Conservation (phyloP, 768 basidiomycete genomes). For the Hirschioporus abietinus region DNA sequence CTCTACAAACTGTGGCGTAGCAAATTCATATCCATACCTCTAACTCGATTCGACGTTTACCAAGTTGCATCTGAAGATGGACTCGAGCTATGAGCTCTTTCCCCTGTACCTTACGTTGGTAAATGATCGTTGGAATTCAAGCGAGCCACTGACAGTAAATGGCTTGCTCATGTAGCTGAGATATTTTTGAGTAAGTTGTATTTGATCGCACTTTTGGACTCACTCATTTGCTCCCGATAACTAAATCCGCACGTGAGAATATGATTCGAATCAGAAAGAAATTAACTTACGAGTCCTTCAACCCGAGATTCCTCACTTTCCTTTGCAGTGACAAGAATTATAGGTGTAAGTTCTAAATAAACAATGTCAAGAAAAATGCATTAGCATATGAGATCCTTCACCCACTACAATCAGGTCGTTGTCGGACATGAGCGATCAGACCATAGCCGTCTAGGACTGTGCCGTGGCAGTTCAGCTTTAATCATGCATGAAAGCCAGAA, state of each 20-base stretch:
- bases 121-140: neutral
- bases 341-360: constrained; percentile 18
- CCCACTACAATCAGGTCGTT: constrained; percentile 15
- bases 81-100: constrained; percentile 33
- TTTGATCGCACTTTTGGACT: constrained; percentile 2
- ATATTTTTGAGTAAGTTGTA: neutral
- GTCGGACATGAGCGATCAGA: constrained; percentile 23
- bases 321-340: constrained; percentile 31
- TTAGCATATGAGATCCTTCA: neutral
- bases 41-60: constrained; percentile 24
- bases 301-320: constrained; percentile 31
- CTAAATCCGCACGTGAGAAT: constrained; percentile 6
- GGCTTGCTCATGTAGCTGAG: constrained; percentile 32
- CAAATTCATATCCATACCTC: constrained; percentile 9
- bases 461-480: neutral
- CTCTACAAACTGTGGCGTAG: neutral
- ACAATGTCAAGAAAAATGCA: neutral
- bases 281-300: constrained; percentile 25
- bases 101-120: constrained; percentile 9
- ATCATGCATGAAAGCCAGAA: constrained; percentile 5
- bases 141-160: constrained; percentile 18
- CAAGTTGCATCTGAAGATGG: constrained; percentile 33
- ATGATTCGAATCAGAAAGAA: neutral
- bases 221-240: constrained; percentile 32
- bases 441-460: constrained; percentile 28